A percentile compares a stretch with the other conserved stretches of the same genome.
Conservation (phyloP, 2,329 filamentous ascomycete genomes). For the Cladophialophora yegresii region DNA sequence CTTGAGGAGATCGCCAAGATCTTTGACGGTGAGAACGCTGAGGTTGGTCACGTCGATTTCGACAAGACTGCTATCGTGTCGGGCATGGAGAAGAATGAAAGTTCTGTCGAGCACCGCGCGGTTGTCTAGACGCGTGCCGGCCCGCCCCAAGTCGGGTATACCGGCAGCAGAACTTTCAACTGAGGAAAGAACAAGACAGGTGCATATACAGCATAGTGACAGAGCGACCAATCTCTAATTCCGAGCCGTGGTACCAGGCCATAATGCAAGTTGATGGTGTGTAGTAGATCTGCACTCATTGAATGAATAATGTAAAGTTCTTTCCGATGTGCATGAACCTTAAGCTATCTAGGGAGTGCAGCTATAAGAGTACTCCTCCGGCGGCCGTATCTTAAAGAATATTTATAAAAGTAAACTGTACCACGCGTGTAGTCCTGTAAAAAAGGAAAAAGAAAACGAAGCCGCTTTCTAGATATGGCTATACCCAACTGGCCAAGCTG, state of each 20-base stretch:
- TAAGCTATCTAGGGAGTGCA: neutral
- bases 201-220: neutral
- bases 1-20: conserved; percentile 70
- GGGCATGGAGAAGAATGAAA: conserved; percentile 19
- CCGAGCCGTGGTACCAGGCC: neutral
- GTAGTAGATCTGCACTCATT: neutral
- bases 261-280: neutral
- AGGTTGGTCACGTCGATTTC: conserved; percentile 57
- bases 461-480: neutral
- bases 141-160: no score
- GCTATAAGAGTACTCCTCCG: neutral
- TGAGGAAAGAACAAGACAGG: neutral
- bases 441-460: neutral
- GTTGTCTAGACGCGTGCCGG: conserved; percentile 4
- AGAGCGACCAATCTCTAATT: neutral
- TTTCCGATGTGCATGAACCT: neutral
- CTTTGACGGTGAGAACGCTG: conserved; percentile 66
- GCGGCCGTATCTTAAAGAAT: no score
- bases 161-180: neutral
- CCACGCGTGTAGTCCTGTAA: neutral
- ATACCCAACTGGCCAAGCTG: neutral
- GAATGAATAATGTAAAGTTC: neutral
- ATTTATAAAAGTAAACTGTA: neutral
- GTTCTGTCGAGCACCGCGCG: conserved; percentile 24
- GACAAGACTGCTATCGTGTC: conserved; percentile 31